A percentile compares a stretch with the other conserved stretches of the same genome.
phyloP scores from a whole-genome alignment of 2,329 filamentous ascomycete species.

The Orbilia blumenaviensis region DNA sequence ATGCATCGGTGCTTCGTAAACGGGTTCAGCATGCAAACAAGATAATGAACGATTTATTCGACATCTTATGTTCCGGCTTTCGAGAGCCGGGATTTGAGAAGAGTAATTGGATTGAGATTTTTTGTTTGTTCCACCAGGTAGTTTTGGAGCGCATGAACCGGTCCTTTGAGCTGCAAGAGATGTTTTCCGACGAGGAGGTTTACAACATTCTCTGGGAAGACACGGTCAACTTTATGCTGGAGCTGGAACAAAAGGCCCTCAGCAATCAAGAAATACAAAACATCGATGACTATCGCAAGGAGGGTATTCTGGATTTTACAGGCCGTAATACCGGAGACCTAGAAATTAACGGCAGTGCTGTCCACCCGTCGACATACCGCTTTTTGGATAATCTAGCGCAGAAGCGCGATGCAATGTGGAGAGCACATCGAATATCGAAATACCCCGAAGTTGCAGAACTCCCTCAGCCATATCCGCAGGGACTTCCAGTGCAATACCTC shows the following conservation, averaged over 20 bases:
- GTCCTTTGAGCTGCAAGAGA: neutral
- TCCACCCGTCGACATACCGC: neutral
- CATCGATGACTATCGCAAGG: neutral
- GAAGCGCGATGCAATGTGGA: slow-evolving; percentile 13
- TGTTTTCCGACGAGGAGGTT: slow-evolving; percentile 13
- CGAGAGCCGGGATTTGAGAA: slow-evolving; percentile 5
- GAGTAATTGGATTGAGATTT: neutral
- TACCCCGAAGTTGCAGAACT: neutral
- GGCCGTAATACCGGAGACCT: too few species aligned
- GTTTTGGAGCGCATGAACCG: neutral
- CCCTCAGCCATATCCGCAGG: neutral
- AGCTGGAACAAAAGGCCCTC: neutral
- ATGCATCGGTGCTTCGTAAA: neutral
- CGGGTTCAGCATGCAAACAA: neutral
- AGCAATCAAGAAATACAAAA: neutral
- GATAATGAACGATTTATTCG: neutral
- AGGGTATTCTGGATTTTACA: neutral
- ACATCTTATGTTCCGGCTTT: neutral
- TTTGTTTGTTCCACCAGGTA: neutral
- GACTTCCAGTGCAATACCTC: slow-evolving; percentile 19
- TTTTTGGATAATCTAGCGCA: slow-evolving; percentile 21
- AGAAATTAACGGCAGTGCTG: neutral
- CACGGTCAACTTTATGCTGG: neutral
- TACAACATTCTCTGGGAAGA: slow-evolving; percentile 22
- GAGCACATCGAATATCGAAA: neutral